phyloP scores from a whole-genome alignment of 140 eudicot genomes.

The Erigeron philadelphicus region DNA sequence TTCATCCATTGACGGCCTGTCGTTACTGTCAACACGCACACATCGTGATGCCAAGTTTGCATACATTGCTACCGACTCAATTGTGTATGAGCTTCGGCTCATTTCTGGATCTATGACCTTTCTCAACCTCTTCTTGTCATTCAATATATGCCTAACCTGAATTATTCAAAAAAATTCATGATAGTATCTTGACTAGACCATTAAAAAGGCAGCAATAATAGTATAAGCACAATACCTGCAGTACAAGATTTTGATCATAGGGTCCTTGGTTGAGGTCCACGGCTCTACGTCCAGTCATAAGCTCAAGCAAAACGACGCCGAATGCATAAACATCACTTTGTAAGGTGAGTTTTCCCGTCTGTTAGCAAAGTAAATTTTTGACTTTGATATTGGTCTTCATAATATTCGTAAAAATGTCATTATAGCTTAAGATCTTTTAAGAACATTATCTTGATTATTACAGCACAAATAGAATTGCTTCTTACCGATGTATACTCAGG shows the following conservation, averaged over 20 bases:
- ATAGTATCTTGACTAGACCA: constrained; percentile 9
- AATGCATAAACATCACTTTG: constrained; percentile 96
- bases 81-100: constrained; percentile 78
- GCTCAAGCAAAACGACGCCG: constrained; percentile 94
- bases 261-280: constrained; percentile 93
- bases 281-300: constrained; percentile 89
- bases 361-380: constrained; percentile 33
- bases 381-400: background rate
- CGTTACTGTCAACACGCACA: constrained; percentile 65
- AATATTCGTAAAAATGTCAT: background rate
- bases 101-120: constrained; percentile 89
- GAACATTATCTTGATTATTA: background rate
- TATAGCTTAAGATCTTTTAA: constrained; percentile 7
- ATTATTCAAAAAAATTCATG: constrained; percentile 23
- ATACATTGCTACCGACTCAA: constrained; percentile 77
- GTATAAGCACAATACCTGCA: constrained; percentile 53
- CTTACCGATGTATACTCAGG: constrained; percentile 95
- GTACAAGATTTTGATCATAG: constrained; percentile 78
- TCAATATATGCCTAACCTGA: constrained; percentile 83
- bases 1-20: constrained; percentile 88
- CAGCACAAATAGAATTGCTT: constrained; percentile 4
- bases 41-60: constrained; percentile 96
- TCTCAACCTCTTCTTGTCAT: constrained; percentile 69
- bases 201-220: constrained; percentile 9
- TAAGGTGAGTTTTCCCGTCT: constrained; percentile 95